Evolutionary conservation across 2,329 filamentous ascomycete species (phyloP).

Genomic region (Colletotrichum trifolii): DNA sequence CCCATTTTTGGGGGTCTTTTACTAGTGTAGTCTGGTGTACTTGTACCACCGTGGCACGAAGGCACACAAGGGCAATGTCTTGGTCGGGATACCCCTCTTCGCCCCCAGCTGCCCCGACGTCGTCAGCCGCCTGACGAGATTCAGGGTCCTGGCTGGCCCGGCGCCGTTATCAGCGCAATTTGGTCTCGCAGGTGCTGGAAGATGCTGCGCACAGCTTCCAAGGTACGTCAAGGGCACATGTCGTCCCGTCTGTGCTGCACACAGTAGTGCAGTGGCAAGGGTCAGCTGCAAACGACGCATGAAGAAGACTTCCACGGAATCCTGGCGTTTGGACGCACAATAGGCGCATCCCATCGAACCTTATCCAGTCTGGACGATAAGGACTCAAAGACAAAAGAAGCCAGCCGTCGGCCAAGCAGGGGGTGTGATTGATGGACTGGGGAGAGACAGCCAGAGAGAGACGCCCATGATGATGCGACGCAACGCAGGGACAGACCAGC

Average conservation of each 20-base stretch:
- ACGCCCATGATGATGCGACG: neutral
- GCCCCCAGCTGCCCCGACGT: conserved; percentile 17
- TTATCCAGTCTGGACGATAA: conserved; percentile 23
- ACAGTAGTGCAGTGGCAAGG: neutral
- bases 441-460: neutral
- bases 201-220: neutral
- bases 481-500: no score
- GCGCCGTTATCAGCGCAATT: neutral
- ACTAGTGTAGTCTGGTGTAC: no score
- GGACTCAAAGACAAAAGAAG: neutral
- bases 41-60: no score
- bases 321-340: conserved; percentile 29
- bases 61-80: no score
- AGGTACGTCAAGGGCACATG: neutral
- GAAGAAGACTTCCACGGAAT: conserved; percentile 23
- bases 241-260: neutral
- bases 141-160: conserved; percentile 31
- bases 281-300: conserved; percentile 30
- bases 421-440: neutral
- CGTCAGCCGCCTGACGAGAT: conserved; percentile 16
- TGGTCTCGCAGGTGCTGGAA: conserved; percentile 19
- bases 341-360: conserved; percentile 29
- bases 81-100: conserved; percentile 27
- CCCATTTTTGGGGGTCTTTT: no score
- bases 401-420: neutral